Evolutionary conservation across 2,329 filamentous ascomycete species (phyloP).

Genomic region (Coniochaeta ligniaria): DNA sequence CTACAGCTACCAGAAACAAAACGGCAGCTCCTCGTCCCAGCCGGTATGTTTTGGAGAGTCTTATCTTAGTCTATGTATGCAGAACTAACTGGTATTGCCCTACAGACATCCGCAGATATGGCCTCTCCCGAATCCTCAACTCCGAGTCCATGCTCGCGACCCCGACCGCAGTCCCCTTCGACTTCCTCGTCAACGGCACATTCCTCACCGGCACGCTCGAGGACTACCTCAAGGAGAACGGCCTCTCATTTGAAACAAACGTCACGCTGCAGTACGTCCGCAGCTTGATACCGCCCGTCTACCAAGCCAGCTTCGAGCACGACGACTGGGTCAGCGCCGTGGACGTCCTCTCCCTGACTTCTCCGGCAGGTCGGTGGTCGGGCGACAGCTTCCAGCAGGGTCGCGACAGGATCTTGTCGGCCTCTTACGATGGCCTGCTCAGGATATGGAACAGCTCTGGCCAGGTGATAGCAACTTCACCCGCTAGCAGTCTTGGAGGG

Average conservation of each 20-base stretch:
- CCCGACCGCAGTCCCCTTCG: conserved; percentile 65
- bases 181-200: conserved; percentile 91
- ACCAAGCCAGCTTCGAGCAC: conserved; percentile 89
- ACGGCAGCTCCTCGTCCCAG: conserved; percentile 55
- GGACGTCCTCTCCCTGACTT: conserved; percentile 68
- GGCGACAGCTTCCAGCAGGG: conserved; percentile 40
- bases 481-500: conserved; percentile 58
- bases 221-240: conserved; percentile 79
- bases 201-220: conserved; percentile 86
- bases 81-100: neutral
- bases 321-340: conserved; percentile 94
- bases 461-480: conserved; percentile 73
- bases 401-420: conserved; percentile 76
- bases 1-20: conserved; percentile 57
- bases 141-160: conserved; percentile 65
- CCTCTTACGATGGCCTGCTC: conserved; percentile 83
- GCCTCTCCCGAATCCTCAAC: conserved; percentile 63
- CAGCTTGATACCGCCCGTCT: conserved; percentile 80
- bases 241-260: conserved; percentile 81
- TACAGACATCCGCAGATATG: conserved; percentile 61
- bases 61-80: neutral
- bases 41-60: conserved; percentile 31
- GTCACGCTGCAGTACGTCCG: conserved; percentile 89
- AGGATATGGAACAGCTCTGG: conserved; percentile 86
- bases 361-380: conserved; percentile 52